phyloP scores from a whole-genome alignment of 495 filamentous ascomycete genomes.

The Extremus antarcticus region DNA sequence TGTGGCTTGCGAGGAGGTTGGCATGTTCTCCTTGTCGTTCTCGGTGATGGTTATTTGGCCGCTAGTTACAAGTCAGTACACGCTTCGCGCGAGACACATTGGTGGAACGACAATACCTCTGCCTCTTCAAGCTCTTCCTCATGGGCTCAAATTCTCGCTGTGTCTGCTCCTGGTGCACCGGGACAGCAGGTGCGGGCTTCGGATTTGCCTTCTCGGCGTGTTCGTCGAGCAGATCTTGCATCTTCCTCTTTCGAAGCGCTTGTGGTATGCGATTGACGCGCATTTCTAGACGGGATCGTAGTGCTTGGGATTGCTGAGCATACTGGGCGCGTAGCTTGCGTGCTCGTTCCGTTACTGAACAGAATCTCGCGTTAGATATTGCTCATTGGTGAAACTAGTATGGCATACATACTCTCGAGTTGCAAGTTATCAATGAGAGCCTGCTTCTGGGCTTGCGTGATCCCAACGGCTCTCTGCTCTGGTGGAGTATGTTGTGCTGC shows the following conservation, averaged over 20 bases:
- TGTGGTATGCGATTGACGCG: constrained; percentile 87
- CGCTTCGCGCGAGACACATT: no score
- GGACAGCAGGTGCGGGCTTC: constrained; percentile 14
- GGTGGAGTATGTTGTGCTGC: no score
- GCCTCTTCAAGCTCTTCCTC: constrained; percentile 38
- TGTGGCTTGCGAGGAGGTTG: background rate
- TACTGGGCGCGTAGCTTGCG: constrained; percentile 87
- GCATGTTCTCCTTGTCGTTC: constrained; percentile 57
- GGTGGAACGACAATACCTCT: constrained; percentile 53
- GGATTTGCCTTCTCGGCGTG: constrained; percentile 31
- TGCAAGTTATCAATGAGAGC: constrained; percentile 86
- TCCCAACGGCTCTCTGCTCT: constrained; percentile 38
- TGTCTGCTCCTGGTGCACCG: constrained; percentile 6
- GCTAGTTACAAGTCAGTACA: constrained; percentile 32
- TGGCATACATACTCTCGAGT: constrained; percentile 69
- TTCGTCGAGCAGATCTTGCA: constrained; percentile 68
- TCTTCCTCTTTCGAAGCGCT: constrained; percentile 64
- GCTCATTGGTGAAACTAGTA: background rate
- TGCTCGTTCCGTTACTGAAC: constrained; percentile 76
- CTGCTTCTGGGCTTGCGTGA: constrained; percentile 74
- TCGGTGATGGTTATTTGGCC: constrained; percentile 55
- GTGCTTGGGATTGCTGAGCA: constrained; percentile 70
- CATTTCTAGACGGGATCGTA: constrained; percentile 80
- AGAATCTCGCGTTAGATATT: background rate
- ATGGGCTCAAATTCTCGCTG: constrained; percentile 19